Evolutionary conservation across 305 asterid species (phyloP).

Genomic region (Fraxinus dipetala): DNA sequence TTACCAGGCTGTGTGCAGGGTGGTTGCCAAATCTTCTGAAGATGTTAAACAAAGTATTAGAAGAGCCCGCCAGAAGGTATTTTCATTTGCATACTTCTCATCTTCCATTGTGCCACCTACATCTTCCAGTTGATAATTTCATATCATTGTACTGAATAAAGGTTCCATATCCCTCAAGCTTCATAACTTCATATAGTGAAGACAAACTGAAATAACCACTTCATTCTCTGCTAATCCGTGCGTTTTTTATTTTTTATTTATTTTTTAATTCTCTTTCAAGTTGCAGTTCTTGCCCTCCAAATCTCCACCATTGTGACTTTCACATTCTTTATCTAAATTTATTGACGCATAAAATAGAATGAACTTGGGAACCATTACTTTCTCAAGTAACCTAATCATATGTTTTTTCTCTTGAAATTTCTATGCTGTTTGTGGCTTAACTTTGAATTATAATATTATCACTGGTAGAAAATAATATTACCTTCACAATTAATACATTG

Average conservation of each 20-base stretch:
- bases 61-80: slow-evolving; percentile 92
- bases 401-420: not conserved
- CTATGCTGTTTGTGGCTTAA: not conserved
- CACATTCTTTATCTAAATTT: not conserved
- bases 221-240: not conserved
- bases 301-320: not conserved
- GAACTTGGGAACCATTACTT: not conserved
- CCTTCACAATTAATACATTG: not conserved
- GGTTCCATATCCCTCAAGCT: not conserved
- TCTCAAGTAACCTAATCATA: not conserved
- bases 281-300: not conserved
- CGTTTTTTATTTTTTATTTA: not conserved
- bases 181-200: not conserved
- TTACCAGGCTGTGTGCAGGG: slow-evolving; percentile 79
- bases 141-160: not conserved
- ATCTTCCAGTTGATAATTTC: not conserved
- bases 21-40: slow-evolving; percentile 83
- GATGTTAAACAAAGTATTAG: slow-evolving; percentile 87
- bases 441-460: not conserved
- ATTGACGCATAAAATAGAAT: not conserved
- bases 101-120: not conserved
- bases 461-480: not conserved
- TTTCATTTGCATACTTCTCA: not conserved
- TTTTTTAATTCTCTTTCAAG: not conserved
- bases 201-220: not conserved